Evolutionary conservation across 106 monocot species (phyloP).

Genomic region (Dioscorea dumetorum): DNA sequence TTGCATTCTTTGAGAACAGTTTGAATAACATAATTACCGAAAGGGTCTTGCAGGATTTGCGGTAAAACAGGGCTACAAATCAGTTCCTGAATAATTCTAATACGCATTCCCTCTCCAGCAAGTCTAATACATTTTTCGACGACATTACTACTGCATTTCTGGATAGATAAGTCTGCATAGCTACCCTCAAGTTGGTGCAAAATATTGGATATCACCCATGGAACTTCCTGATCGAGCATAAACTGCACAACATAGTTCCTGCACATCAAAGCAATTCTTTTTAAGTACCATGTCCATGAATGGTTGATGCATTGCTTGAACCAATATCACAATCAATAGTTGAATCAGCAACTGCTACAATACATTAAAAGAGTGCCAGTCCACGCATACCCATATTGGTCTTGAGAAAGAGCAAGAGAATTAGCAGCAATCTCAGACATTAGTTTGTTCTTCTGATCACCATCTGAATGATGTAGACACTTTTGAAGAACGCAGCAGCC

Average conservation of each 20-base stretch:
- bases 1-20: conserved; percentile 20
- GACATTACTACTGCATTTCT: conserved; percentile 49
- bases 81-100: conserved; percentile 30
- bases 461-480: conserved; percentile 16
- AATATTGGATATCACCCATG: conserved; percentile 11
- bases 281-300: neutral
- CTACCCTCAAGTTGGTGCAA: conserved; percentile 26
- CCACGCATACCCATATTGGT: conserved; percentile 32
- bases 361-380: neutral
- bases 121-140: conserved; percentile 38
- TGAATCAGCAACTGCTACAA: neutral
- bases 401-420: conserved; percentile 28
- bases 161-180: conserved; percentile 23
- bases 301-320: neutral
- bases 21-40: conserved; percentile 46
- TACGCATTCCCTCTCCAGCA: neutral
- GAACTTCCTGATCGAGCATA: conserved; percentile 16
- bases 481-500: conserved; percentile 55
- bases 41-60: conserved; percentile 16
- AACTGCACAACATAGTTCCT: conserved; percentile 58
- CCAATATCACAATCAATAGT: neutral
- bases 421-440: conserved; percentile 18
- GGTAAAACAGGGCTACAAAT: conserved; percentile 9
- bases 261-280: neutral
- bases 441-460: conserved; percentile 13